Conservation (phyloP, 78 protist genomes). For the Protostelium mycophagum region DNA sequence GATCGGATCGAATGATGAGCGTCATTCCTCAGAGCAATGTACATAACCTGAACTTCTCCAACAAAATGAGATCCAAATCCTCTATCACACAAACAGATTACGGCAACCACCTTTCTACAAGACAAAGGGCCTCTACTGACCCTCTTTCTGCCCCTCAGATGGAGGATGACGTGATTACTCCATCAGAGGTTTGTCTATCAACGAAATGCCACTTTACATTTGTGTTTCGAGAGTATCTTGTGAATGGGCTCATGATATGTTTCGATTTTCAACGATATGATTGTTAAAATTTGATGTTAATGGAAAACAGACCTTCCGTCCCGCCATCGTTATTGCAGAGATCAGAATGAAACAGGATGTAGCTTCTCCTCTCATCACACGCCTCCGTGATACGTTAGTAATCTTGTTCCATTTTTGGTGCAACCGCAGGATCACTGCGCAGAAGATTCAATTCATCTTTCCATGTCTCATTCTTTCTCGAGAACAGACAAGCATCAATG, state of each 20-base stretch:
- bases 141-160: neutral
- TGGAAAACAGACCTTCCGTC: neutral
- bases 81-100: too few species aligned
- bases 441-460: too few species aligned
- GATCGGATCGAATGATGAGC: too few species aligned
- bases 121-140: neutral
- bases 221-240: too few species aligned
- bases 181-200: neutral
- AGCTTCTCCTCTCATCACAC: neutral
- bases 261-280: too few species aligned
- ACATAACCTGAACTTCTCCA: neutral
- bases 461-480: too few species aligned
- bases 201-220: neutral
- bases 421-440: too few species aligned
- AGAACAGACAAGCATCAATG: too few species aligned
- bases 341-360: neutral
- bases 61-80: too few species aligned
- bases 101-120: neutral
- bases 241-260: too few species aligned
- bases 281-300: too few species aligned
- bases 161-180: neutral
- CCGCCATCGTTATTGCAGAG: neutral
- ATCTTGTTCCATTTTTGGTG: too few species aligned
- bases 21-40: neutral
- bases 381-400: neutral